Evolutionary conservation across 768 basidiomycete species (phyloP).

Genomic region (Sporobolomyces roseus): DNA sequence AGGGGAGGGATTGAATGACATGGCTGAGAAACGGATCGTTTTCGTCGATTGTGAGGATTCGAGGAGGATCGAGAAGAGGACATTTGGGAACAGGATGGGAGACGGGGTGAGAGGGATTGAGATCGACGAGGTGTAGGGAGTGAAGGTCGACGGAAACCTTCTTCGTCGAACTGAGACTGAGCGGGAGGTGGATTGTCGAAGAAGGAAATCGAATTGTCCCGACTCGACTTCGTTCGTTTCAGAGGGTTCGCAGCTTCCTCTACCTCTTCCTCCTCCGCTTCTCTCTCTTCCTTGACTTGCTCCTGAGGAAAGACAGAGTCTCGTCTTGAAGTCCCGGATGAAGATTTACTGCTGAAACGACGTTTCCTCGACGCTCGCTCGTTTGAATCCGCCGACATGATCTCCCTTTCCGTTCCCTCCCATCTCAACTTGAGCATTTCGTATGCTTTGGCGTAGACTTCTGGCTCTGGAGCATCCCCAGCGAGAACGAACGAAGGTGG

Average conservation of each 20-base stretch:
- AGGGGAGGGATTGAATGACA: neutral
- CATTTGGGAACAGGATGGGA: neutral
- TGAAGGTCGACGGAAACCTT: slow-evolving; percentile 6
- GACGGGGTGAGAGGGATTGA: slow-evolving; percentile 2
- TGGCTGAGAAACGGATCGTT: no score
- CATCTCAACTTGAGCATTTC: slow-evolving; percentile 8
- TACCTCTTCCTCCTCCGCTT: neutral
- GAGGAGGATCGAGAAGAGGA: neutral
- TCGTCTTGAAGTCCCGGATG: no score
- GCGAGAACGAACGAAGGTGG: neutral
- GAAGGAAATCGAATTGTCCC: slow-evolving; percentile 10
- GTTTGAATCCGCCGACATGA: neutral
- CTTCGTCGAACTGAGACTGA: neutral
- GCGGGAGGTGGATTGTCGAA: slow-evolving; percentile 27
- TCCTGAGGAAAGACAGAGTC: neutral
- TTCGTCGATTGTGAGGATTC: neutral
- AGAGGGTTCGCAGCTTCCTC: neutral
- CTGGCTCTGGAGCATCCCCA: neutral
- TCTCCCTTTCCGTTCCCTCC: neutral
- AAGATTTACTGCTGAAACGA: neutral
- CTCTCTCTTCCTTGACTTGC: neutral
- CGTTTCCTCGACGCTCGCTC: neutral
- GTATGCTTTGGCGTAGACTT: slow-evolving; percentile 17
- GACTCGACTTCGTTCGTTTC: neutral
- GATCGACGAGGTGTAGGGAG: neutral